Evolutionary conservation across 2,329 filamentous ascomycete species (phyloP).

Genomic region (Curvularia hawaiiensis): DNA sequence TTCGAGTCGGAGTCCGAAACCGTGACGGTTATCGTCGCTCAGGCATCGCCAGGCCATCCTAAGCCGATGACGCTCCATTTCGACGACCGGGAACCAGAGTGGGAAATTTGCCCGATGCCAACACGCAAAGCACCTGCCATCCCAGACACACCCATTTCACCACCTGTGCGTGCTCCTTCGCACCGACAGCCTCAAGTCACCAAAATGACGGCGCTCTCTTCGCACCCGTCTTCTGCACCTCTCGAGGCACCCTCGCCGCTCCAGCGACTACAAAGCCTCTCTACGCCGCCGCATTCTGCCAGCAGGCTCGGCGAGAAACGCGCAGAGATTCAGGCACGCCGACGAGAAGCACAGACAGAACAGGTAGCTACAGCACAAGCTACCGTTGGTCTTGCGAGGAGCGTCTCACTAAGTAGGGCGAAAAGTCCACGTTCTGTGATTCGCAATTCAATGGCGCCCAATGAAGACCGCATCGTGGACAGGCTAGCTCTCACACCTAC

Average conservation of each 20-base stretch:
- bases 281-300: slow-evolving; percentile 26
- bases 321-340: slow-evolving; percentile 12
- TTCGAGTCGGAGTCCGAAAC: slow-evolving; percentile 41
- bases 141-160: slow-evolving; percentile 3
- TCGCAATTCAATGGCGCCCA: slow-evolving; percentile 14
- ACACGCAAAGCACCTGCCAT: slow-evolving; percentile 8
- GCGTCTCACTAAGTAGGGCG: slow-evolving; percentile 40
- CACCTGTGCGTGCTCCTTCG: slow-evolving; percentile 20
- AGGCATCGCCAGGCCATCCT: slow-evolving; percentile 14
- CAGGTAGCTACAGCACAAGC: slow-evolving; percentile 19
- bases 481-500: slow-evolving; percentile 40
- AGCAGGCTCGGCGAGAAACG: slow-evolving; percentile 22
- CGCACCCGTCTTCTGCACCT: slow-evolving; percentile 37
- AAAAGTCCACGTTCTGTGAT: slow-evolving; percentile 30
- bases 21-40: slow-evolving; percentile 33
- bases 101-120: slow-evolving; percentile 38
- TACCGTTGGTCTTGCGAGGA: slow-evolving; percentile 42
- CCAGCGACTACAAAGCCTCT: slow-evolving; percentile 25
- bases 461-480: slow-evolving; percentile 33
- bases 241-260: slow-evolving; percentile 30
- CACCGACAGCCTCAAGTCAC: slow-evolving; percentile 33
- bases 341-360: slow-evolving; percentile 6
- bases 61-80: slow-evolving; percentile 29
- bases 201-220: slow-evolving; percentile 35
- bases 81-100: slow-evolving; percentile 37